Conservation (phyloP, 2,329 filamentous ascomycete genomes). For the Didymella lethalis region DNA sequence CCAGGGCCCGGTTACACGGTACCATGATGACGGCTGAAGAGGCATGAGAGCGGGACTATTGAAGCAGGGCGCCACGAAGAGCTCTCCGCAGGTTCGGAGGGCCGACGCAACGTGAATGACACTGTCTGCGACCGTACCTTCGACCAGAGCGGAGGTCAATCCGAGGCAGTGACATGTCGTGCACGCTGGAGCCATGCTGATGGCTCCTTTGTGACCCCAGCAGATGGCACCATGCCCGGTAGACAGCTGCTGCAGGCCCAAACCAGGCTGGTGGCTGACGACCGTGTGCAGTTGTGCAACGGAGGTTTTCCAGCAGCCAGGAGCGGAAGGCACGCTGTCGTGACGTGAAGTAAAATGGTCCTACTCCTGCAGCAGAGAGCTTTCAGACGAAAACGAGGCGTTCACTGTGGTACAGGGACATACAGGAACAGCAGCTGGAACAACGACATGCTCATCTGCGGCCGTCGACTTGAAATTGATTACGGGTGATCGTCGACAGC, state of each 20-base stretch:
- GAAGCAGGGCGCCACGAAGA: slow-evolving; percentile 24
- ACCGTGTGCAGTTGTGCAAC: slow-evolving; percentile 34
- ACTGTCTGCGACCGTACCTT: slow-evolving; percentile 19
- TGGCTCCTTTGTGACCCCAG: slow-evolving; percentile 35
- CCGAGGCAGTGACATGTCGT: slow-evolving; percentile 38
- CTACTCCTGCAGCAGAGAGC: slow-evolving; percentile 39
- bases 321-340: slow-evolving; percentile 33
- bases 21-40: slow-evolving; percentile 36
- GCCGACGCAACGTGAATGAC: slow-evolving; percentile 30
- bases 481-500: slow-evolving; percentile 35
- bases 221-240: slow-evolving; percentile 39
- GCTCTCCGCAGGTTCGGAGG: slow-evolving; percentile 31
- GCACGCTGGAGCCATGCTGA: slow-evolving; percentile 38
- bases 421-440: slow-evolving; percentile 37
- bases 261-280: slow-evolving; percentile 47
- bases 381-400: slow-evolving; percentile 37
- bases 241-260: slow-evolving; percentile 45
- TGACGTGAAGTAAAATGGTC: slow-evolving; percentile 28
- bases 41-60: slow-evolving; percentile 27
- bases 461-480: slow-evolving; percentile 8
- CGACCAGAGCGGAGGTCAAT: slow-evolving; percentile 32
- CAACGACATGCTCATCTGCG: slow-evolving; percentile 12
- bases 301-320: slow-evolving; percentile 38
- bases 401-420: slow-evolving; percentile 40
- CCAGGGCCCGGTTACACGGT: slow-evolving; percentile 43